Conservation (phyloP, 1,284 basidiomycete genomes). For the Xerocomus amazonicus region DNA sequence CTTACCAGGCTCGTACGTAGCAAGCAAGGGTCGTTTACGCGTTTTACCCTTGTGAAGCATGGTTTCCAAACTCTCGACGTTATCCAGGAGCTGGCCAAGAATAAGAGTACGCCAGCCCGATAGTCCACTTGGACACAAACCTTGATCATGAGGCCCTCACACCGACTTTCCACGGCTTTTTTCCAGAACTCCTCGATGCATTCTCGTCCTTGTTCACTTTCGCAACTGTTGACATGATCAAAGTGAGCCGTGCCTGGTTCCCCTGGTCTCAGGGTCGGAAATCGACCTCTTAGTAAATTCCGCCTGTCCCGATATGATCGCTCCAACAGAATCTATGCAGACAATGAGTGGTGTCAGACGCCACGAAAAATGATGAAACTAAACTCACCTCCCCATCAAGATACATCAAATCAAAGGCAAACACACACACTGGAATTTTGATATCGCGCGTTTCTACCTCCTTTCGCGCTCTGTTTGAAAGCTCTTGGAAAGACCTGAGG, state of each 20-base stretch:
- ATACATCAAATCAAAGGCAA: constrained; percentile 90
- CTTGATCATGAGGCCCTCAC: constrained; percentile 95
- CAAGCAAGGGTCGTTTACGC: constrained; percentile 71
- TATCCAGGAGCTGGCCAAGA: constrained; percentile 54
- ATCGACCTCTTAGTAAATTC: constrained; percentile 54
- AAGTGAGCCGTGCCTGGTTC: constrained; percentile 60
- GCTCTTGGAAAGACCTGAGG: constrained; percentile 80
- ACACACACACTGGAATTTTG: constrained; percentile 80
- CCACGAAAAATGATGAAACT: neutral
- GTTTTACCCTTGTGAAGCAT: constrained; percentile 35
- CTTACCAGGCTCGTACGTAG: constrained; percentile 85
- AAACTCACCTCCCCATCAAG: constrained; percentile 69
- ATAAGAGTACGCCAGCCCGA: constrained; percentile 7
- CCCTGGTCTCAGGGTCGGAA: constrained; percentile 52
- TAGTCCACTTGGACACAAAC: constrained; percentile 38
- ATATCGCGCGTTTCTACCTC: constrained; percentile 80
- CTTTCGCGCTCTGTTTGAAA: constrained; percentile 84
- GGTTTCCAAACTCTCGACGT: constrained; percentile 41
- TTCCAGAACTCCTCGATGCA: constrained; percentile 79
- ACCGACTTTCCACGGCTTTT: constrained; percentile 74
- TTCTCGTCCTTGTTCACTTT: constrained; percentile 62
- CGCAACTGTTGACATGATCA: constrained; percentile 73
- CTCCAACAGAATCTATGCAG: constrained; percentile 61
- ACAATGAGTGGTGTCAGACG: neutral
- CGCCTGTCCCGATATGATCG: constrained; percentile 74